Conservation (phyloP, 1,284 basidiomycete genomes). For the Vanrija pseudolonga region DNA sequence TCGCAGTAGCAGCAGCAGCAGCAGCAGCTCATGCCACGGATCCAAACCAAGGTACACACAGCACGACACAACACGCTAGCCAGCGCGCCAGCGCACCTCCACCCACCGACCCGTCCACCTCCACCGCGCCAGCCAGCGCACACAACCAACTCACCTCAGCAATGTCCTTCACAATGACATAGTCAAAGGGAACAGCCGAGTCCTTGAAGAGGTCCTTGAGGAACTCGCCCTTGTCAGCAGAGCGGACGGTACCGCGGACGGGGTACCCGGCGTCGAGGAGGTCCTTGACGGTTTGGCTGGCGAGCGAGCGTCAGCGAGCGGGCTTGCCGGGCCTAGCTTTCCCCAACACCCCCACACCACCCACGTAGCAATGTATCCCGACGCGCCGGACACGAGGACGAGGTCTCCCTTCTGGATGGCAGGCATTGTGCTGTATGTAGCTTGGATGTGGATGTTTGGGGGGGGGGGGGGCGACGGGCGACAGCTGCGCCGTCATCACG, state of each 20-base stretch:
- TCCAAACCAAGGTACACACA: too few relatives aligned
- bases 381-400: slow-evolving; percentile 51
- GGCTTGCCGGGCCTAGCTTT: too few relatives aligned
- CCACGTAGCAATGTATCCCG: slow-evolving; percentile 49
- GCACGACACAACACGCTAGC: background rate
- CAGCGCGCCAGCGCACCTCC: background rate
- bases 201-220: slow-evolving; percentile 54
- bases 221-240: slow-evolving; percentile 55
- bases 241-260: slow-evolving; percentile 60
- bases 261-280: slow-evolving; percentile 41
- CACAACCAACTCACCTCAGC: slow-evolving; percentile 49
- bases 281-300: slow-evolving; percentile 29
- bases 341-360: too few relatives aligned
- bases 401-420: slow-evolving; percentile 48
- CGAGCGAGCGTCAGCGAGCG: slow-evolving; percentile 1
- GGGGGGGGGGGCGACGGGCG: too few relatives aligned
- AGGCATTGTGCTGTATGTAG: slow-evolving; percentile 46
- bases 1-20: background rate
- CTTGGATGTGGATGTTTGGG: too few relatives aligned
- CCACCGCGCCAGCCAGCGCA: background rate
- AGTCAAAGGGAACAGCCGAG: slow-evolving; percentile 52
- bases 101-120: background rate
- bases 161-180: slow-evolving; percentile 58
- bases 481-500: too few relatives aligned
- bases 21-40: too few relatives aligned